These are phyloP conservation scores for Blastocystis sp. DNA, from an alignment of 352 stramenopile genomes.

Conservation along the genomic window DNA sequence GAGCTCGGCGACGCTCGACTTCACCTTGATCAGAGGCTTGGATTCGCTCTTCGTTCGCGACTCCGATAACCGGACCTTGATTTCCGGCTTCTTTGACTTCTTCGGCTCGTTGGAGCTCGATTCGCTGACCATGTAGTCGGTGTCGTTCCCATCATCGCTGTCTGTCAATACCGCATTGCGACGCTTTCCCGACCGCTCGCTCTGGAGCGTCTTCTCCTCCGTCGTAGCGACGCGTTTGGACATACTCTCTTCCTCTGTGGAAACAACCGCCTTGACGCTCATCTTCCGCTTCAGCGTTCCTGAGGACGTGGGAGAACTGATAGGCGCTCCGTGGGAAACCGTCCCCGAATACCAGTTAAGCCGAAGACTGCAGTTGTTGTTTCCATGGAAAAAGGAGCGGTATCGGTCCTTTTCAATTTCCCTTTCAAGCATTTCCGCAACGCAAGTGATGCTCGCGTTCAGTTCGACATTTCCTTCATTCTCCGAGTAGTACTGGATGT, in stretches of 20 bases:
- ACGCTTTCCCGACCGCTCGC: neutral
- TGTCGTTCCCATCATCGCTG: neutral
- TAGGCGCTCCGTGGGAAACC: neutral
- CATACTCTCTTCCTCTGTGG: neutral
- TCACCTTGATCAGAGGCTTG: neutral
- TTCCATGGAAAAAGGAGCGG: slow-evolving; percentile 3
- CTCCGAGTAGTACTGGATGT: neutral
- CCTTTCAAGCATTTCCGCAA: slow-evolving; percentile 15
- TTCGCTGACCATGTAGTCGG: neutral
- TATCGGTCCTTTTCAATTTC: slow-evolving; percentile 44
- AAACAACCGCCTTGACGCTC: neutral
- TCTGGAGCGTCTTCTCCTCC: neutral
- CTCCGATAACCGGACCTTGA: neutral
- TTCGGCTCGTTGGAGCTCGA: neutral
- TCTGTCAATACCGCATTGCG: neutral
- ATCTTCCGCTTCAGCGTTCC: neutral
- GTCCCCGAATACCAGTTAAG: slow-evolving; percentile 17
- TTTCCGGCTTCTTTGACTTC: neutral
- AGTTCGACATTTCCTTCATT: neutral
- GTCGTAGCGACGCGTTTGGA: neutral
- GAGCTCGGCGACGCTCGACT: neutral
- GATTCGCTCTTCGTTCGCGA: neutral
- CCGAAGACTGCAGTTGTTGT: slow-evolving; percentile 32
- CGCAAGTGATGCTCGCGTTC: neutral
- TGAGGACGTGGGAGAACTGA: neutral